Evolutionary conservation across 371 early-diverging fungal species (phyloP), one percentile per base, ranked within the genome.

Genomic region (Enterocytospora artemiae): DNA sequence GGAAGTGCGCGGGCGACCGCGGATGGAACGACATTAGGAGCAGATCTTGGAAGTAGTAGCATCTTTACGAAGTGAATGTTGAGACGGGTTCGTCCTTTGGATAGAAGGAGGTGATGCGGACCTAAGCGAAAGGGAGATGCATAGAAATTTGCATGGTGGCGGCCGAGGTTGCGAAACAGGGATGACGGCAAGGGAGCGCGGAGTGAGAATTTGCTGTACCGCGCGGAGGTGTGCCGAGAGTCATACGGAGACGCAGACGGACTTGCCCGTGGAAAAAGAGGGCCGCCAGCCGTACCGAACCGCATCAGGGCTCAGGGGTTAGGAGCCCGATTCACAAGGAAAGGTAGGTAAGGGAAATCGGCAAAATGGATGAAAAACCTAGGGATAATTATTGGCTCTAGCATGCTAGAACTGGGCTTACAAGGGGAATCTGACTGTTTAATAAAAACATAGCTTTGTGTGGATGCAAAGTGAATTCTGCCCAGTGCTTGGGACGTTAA

Each of bases 381-480:
- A 3, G 59, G 59, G 65, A 65, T 7, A 59, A 65, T n/a, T 22
- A 58, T 59, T 59, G 65, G 59, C 59, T 58, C 59, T 59, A 39
- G 65, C 59, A 44, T 31, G 59, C 65, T 58, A 58, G 65, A 58
- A 65, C 59, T 58, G 66, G 65, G 22, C 28, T 16, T 24, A 81
- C 81, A 76, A 79, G 80, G 82, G 82, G 80, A 82, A 82, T 82
- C 82, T 81, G 82, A 82, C 81, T 81, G 84, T 82, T 82, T 82
- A 82, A 81, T 83, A 80, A 83, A 83, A 82, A 84, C 82, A 83
- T 82, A 82, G 82, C 82, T 81, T 83, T 83, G 81, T 78, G 82
- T 81, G 80, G 81, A 81, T 80, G 77, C 83, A 82, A 82, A 81
- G 82, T 82, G 82, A 82, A 82, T 83, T 81, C 81, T 82, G 81